phyloP scores from a whole-genome alignment of 495 filamentous ascomycete genomes.

The Tuber indicum region DNA sequence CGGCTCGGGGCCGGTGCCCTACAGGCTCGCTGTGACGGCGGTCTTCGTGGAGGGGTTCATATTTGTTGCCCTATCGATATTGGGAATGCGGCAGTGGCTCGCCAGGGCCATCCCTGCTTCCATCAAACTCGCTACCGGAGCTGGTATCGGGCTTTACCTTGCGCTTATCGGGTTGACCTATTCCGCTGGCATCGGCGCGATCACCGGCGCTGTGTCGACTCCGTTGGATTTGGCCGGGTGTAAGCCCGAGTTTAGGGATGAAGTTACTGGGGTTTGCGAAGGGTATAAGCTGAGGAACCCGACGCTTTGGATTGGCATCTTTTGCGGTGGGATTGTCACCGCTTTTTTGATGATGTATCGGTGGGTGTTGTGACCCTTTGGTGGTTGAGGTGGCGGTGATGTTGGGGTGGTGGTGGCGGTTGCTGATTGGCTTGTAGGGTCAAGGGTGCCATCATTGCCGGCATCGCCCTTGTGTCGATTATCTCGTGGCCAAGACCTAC shows the following conservation, averaged over 20 bases:
- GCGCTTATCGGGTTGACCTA: constrained; percentile 75
- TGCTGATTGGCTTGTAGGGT: constrained; percentile 46
- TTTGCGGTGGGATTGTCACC: constrained; percentile 71
- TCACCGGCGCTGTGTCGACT: constrained; percentile 54
- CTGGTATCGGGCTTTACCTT: constrained; percentile 73
- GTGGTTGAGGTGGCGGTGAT: not conserved
- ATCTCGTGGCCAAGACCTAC: constrained; percentile 75
- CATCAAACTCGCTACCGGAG: constrained; percentile 77
- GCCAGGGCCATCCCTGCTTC: constrained; percentile 67
- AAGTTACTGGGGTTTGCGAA: constrained; percentile 31
- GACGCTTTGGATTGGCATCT: constrained; percentile 76
- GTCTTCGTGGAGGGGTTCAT: constrained; percentile 69
- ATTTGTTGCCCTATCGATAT: constrained; percentile 55
- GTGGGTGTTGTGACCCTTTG: not conserved
- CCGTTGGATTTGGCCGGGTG: constrained; percentile 69
- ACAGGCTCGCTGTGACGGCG: constrained; percentile 64
- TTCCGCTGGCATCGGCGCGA: constrained; percentile 67
- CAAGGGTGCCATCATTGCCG: constrained; percentile 72
- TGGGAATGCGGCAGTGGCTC: constrained; percentile 77
- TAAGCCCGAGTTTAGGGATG: constrained; percentile 37
- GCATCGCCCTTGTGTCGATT: constrained; percentile 73
- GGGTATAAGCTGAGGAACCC: constrained; percentile 65
- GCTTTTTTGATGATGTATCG: constrained; percentile 67
- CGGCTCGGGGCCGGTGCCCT: constrained; percentile 60
- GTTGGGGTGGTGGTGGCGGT: not conserved